Conservation (phyloP, 2,329 filamentous ascomycete species). For the Chrysoporthe deuterocubensis region DNA sequence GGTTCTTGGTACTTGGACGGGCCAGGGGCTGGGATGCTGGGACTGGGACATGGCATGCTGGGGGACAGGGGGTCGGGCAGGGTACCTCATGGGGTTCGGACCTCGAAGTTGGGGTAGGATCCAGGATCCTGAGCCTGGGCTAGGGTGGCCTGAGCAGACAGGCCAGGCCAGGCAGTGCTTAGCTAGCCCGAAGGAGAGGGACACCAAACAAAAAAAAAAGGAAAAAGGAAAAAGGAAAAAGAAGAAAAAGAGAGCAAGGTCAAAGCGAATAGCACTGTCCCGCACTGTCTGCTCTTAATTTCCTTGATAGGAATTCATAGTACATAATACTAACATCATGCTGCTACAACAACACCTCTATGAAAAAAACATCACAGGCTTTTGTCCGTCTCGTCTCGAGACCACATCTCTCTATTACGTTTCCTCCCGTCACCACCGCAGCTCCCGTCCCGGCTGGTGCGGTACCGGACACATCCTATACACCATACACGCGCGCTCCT, state of each 20-base stretch:
- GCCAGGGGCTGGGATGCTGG: not conserved
- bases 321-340: not conserved
- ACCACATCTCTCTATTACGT: not conserved
- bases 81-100: constrained; percentile 5
- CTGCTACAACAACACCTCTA: not conserved
- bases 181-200: not conserved
- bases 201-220: not conserved
- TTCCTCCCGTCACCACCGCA: not conserved
- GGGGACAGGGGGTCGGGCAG: not conserved
- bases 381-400: not conserved
- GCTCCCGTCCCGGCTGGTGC: not conserved
- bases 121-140: constrained; percentile 8
- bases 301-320: not conserved
- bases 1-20: constrained; percentile 2
- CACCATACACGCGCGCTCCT: not conserved
- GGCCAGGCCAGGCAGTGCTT: not conserved
- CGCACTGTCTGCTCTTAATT: not conserved
- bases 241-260: not conserved
- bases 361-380: not conserved
- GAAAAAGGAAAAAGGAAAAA: not conserved
- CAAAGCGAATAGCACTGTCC: constrained; percentile 10
- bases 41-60: not conserved
- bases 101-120: constrained; percentile 3
- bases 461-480: not conserved
- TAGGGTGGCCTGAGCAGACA: constrained; percentile 3